Evolutionary conservation across 768 basidiomycete genomes (phyloP), one percentile per base, ranked within the genome.

Genomic region (Hemileccinum impolitum): DNA sequence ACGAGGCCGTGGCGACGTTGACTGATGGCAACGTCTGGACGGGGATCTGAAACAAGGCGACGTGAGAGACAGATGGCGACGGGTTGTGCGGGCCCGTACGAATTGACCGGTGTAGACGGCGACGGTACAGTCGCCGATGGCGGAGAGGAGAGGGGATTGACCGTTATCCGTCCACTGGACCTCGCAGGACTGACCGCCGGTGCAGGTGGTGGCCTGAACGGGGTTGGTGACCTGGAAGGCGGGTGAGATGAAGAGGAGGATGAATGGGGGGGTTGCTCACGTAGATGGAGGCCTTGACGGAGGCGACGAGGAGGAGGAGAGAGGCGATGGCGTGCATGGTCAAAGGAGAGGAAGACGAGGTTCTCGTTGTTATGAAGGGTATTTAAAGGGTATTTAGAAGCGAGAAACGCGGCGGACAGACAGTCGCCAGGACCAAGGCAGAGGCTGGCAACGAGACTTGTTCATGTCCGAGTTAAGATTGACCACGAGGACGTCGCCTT

Each of bases 131-230:
- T 76, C 61, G 4, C 85, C 84, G 41, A 88, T 75, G 30, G 58
- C 49, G 6, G 68, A 36, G n/a, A 78, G 53, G 15, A 79, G 62
- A 3, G 87, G 87, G 1, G 47, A 32, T 10, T 51, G 34, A 15
- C 86, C 86, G 52, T 90, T 72, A 47, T 90, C 87, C 1, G 79
- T 50, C 86, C 85, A 90, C 39, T 71, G 48, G 7, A 88, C 73
- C 0, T 61, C 64, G 65, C 82, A 85, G 6, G 75, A 52, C 53
- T 79, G 63, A 11, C 80, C 82, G 21, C 70, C 87, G 34, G 68
- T 68, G 61, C 82, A 87, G 19, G 66, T 68, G 11, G 75, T 69
- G 43, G 68, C 54, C 46, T 60, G 54, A 11, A 64, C 53, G 26
- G 85, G 82, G 45, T 70, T 53, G 31, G 75, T 72, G 32, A 84